These are phyloP conservation scores for Chaetothyriales sp. DNA, from an alignment of 2,329 filamentous ascomycete genomes.

Conservation along the genomic window DNA sequence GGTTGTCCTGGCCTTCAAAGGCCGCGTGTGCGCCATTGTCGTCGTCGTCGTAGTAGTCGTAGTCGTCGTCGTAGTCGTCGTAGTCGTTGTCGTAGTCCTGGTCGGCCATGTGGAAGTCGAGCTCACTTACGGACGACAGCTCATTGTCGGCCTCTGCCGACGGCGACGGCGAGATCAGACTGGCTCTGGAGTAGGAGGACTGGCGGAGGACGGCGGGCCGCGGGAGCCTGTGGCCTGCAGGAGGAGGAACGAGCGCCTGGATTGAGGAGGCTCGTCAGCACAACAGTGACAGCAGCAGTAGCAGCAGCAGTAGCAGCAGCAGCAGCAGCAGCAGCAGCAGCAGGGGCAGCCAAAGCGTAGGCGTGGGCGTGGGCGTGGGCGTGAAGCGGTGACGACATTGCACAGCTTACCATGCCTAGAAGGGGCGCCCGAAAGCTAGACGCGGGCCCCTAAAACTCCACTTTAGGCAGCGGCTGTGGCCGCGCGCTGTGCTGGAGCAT, in stretches of 20 bases:
- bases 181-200: slow-evolving; percentile 37
- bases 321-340: too few relatives aligned
- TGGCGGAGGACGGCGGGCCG: slow-evolving; percentile 10
- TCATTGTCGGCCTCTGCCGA: slow-evolving; percentile 60
- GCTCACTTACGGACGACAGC: slow-evolving; percentile 25
- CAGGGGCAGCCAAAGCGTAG: too few relatives aligned
- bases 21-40: slow-evolving; percentile 26
- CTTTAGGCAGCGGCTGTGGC: too few relatives aligned
- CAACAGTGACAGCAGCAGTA: background rate
- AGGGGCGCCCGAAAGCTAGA: background rate
- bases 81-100: slow-evolving; percentile 12
- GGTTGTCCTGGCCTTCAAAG: slow-evolving; percentile 72
- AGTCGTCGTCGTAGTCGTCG: slow-evolving; percentile 21
- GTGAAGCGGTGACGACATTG: too few relatives aligned
- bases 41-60: slow-evolving; percentile 22
- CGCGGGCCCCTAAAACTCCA: background rate
- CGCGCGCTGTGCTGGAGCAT: background rate
- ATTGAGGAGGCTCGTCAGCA: background rate
- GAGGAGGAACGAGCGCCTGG: background rate
- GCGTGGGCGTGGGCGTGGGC: background rate
- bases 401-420: background rate
- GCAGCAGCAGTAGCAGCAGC: too few relatives aligned
- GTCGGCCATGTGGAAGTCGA: slow-evolving; percentile 20
- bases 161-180: slow-evolving; percentile 44
- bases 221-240: background rate